These are phyloP conservation scores for Yamadazyma philogaea DNA, from an alignment of 805 yeast genomes.

Conservation along the genomic window DNA sequence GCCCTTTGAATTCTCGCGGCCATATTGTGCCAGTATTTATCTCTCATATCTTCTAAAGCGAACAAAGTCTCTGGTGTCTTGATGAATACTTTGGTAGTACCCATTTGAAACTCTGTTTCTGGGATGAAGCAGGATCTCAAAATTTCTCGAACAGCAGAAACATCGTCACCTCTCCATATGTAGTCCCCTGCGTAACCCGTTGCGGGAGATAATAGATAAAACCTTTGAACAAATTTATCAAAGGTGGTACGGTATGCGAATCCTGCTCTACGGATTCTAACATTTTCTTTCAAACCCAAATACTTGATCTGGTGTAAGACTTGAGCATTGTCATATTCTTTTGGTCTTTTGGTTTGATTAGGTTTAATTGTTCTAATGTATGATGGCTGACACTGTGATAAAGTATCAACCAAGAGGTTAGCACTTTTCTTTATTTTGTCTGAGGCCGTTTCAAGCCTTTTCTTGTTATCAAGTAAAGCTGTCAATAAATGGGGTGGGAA, in stretches of 20 bases:
- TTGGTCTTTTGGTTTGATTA: conserved; percentile 86
- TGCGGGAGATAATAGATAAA: conserved; percentile 78
- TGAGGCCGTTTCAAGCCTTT: conserved; percentile 92
- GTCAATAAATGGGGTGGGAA: conserved; percentile 39
- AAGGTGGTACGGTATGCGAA: conserved; percentile 96
- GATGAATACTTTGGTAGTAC: conserved; percentile 87
- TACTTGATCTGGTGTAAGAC: conserved; percentile 95
- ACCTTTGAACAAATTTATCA: conserved; percentile 93
- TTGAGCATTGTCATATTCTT: conserved; percentile 82
- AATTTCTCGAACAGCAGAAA: conserved; percentile 50
- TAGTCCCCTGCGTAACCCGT: conserved; percentile 89
- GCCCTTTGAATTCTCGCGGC: conserved; percentile 97
- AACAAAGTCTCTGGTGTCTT: conserved; percentile 96
- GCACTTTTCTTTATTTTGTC: conserved; percentile 93
- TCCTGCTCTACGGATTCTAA: conserved; percentile 96
- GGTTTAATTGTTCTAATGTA: conserved; percentile 98
- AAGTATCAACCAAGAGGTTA: conserved; percentile 80
- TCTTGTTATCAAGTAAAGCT: conserved; percentile 52
- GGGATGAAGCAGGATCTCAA: conserved; percentile 65
- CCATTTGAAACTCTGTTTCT: conserved; percentile 79
- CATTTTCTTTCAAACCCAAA: conserved; percentile 94
- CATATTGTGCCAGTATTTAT: conserved; percentile 96
- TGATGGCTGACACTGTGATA: conserved; percentile 89
- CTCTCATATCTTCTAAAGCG: conserved; percentile 94
- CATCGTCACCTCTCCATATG: conserved; percentile 55